Evolutionary conservation across 1,284 basidiomycete species (phyloP), one percentile per base, ranked within the genome.

Genomic region (Microbotryum intermedium): DNA sequence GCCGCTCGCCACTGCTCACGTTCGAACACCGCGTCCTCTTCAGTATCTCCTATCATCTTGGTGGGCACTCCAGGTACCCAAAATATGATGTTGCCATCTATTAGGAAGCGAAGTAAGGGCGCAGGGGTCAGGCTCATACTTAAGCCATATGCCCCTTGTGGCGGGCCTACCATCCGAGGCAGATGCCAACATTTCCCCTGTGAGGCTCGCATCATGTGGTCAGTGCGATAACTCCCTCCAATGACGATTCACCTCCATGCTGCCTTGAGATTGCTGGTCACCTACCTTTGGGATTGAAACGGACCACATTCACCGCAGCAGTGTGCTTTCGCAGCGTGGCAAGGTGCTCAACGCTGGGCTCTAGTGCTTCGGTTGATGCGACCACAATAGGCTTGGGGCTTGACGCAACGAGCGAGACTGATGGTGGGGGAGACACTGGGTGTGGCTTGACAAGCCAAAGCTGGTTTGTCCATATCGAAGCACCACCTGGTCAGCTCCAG

Each of bases 1-100:
- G 91, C 84, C 23, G 90, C 85, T 71, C 90, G 87, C 94, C 94
- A 98, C 70, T 85, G 86, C 74, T 98, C 94, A 75, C 92, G 94
- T 75, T 97, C 93, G 69, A 87, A 84, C 66, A 86, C 85, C 29
- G 85, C 65, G 62, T 97, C 92, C 63, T 92, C 89, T 1, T 82
- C 75, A 85, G 68, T 83, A 45, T 68, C 86, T 25, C 88, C 89
- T 72, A 90, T 93, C 26, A 81, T 83, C 28, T 76, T 78, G 18
- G 87, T 85, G 43, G 81, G 84, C 43, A 84, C 83, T 7, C 87
- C 86, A 10, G 84, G 88, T 0, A 88, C 85, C 94, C 94, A 98
- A 23, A 97, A 84, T 55, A 97, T 88, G 62, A 98, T 86, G 83
- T 93, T 93, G 11, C 94, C 94, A 77, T 98, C 94, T 94, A 65